Evolutionary conservation across 1,284 basidiomycete species (phyloP), one percentile per base, ranked within the genome.

Genomic region (Amylostereum areolatum): DNA sequence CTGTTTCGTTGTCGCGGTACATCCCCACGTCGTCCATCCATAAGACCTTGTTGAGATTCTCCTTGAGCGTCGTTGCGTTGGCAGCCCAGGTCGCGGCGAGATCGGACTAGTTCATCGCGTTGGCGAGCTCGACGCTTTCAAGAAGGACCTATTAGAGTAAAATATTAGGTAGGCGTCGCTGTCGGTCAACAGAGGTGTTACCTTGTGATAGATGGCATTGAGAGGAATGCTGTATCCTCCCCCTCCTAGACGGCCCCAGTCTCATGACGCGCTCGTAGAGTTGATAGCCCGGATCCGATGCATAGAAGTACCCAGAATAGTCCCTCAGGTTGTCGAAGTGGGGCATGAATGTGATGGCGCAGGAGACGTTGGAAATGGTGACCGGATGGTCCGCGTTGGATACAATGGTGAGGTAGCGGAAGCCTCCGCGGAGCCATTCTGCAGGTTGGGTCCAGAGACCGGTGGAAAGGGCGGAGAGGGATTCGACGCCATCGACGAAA

Each of bases 251-350:
- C 77, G 59, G 6, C 72, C 77, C 76, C 76, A 79, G 56, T 79
- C 77, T 80, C 0, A 74, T 80, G 57, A 79, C 57, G 52, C 79
- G 78, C 51, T 78, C 66, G 28, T 56, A 47, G 56, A 80, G 78
- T n/a, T 70, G 60, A 43, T 68, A 77, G 0, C 53, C 64, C 0
- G 71, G 70, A 54, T 81, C 77, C 6, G 57, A 53, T 1, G 79
- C 71, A 50, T 67, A 77, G 61, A 82, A 82, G 60, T 81, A 81
- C 0, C 80, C 79, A 4, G 70, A 61, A 57, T 81, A 81, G 24
- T 73, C 70, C 25, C 73, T 65, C 57, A 81, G 57, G 55, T 81
- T 65, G 1, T 70, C 63, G 8, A 78, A 66, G 53, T 80, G 77
- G 0, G 79, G 78, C 66, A 75, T 71, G 61, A 81, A 81, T 0